These are phyloP conservation scores for Grosmannia serpens DNA, from an alignment of 2,329 filamentous ascomycete genomes.

Conservation along the genomic window DNA sequence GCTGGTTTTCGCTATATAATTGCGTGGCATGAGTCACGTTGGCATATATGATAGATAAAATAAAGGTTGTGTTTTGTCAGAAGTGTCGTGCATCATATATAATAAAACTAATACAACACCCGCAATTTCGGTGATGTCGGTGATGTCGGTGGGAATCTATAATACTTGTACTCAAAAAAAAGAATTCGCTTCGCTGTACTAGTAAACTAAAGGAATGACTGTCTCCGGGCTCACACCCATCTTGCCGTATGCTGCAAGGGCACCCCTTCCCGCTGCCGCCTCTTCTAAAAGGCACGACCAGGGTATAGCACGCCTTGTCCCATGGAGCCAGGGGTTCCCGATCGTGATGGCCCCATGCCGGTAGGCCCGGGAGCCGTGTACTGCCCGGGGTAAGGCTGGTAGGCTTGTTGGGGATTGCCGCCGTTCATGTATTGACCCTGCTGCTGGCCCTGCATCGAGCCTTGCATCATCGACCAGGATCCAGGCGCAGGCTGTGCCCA, in stretches of 20 bases:
- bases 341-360: slow-evolving; percentile 10
- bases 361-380: slow-evolving; percentile 13
- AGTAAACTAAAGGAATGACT: neutral
- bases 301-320: slow-evolving; percentile 17
- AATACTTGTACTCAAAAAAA: neutral
- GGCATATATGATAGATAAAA: neutral
- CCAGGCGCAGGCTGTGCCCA: slow-evolving; percentile 1
- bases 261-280: neutral
- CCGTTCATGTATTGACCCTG: slow-evolving; percentile 6
- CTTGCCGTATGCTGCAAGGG: neutral
- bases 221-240: neutral
- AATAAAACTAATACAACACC: neutral
- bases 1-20: neutral
- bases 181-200: neutral
- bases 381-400: neutral
- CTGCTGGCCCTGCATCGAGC: slow-evolving; percentile 6
- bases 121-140: too few relatives aligned
- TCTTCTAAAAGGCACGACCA: slow-evolving; percentile 21
- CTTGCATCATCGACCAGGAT: slow-evolving; percentile 4
- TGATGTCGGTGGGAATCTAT: neutral
- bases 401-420: neutral
- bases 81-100: neutral
- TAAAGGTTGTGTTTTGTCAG: neutral
- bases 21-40: neutral
- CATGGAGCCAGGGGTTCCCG: slow-evolving; percentile 10